Percentiles rank a stretch among this genome's conserved stretches.
Evolutionary conservation across 108 stramenopile genomes (phyloP).

Genomic region (Cyclotella kingstonii): DNA sequence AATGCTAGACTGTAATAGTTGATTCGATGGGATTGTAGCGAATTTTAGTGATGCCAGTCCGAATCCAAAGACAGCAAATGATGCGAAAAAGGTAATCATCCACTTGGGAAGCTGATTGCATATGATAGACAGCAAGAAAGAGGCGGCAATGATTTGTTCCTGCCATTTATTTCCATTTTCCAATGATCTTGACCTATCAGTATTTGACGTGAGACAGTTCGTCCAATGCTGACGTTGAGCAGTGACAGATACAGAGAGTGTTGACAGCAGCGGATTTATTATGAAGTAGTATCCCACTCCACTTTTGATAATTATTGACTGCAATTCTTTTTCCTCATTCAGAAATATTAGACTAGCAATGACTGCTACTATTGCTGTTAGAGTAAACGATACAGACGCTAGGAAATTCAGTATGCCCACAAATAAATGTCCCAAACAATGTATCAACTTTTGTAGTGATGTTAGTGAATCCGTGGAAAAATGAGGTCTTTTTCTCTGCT

Average conservation of each 20-base stretch:
- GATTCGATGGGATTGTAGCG: neutral
- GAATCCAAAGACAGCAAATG: slow-evolving; percentile 27
- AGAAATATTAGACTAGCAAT: neutral
- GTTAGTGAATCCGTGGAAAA: no score
- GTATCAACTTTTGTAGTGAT: no score
- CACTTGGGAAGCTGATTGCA: slow-evolving; percentile 41
- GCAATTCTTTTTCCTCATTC: neutral
- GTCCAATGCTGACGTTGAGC: neutral
- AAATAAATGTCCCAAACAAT: no score
- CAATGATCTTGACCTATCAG: neutral
- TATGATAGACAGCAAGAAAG: slow-evolving; percentile 34
- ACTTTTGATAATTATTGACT: slow-evolving; percentile 15
- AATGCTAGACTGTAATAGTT: neutral
- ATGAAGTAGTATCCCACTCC: slow-evolving; percentile 27
- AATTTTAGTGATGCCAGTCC: slow-evolving; percentile 36
- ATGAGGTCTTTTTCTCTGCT: no score
- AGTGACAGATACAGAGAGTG: slow-evolving; percentile 3
- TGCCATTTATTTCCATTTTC: neutral
- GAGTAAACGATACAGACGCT: neutral
- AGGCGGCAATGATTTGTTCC: slow-evolving; percentile 25
- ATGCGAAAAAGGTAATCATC: slow-evolving; percentile 25
- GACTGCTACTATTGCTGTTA: neutral
- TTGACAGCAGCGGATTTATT: slow-evolving; percentile 23
- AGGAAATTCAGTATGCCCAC: no score
- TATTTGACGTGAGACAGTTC: neutral